Percentiles rank a stretch among this genome's conserved stretches.
These are phyloP conservation scores for Sclerotinia trifoliorum DNA, from an alignment of 2,329 filamentous ascomycete species.

Conservation along the genomic window DNA sequence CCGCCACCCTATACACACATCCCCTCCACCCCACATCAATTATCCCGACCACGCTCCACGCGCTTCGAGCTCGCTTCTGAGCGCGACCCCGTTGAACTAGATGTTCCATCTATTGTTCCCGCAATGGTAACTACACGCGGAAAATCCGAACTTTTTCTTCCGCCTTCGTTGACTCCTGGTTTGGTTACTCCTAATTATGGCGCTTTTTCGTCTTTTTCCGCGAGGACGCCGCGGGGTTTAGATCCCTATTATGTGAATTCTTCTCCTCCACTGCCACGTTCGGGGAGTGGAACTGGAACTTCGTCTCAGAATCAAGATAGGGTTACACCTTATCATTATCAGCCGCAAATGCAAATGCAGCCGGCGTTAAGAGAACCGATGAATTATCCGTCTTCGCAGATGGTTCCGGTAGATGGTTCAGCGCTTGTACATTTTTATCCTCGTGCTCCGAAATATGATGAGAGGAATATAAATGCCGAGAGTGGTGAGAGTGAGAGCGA, in stretches of 20 bases:
- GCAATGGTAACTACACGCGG: neutral
- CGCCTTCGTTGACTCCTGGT: neutral
- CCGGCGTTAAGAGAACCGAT: neutral
- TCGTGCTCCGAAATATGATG: constrained; percentile 1
- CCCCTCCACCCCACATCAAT: neutral
- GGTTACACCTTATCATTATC: no score
- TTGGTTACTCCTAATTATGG: no score
- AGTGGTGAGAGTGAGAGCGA: neutral
- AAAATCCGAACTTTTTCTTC: neutral
- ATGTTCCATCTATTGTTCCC: neutral
- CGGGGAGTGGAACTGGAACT: no score
- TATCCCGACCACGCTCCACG: constrained; percentile 11
- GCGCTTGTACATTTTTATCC: neutral
- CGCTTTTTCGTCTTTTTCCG: no score
- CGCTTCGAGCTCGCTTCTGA: constrained; percentile 4
- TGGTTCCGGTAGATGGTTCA: no score
- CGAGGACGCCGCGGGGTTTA: neutral
- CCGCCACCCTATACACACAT: constrained; percentile 2
- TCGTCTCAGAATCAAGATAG: no score
- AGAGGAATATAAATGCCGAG: neutral
- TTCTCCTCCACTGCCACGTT: no score
- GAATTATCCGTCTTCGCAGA: neutral
- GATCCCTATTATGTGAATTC: no score
- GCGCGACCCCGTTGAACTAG: constrained; percentile 13
- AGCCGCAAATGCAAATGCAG: neutral